Base-by-base conservation (phyloP, 139 green algal species). In the Picochlorum sp. region DNA sequence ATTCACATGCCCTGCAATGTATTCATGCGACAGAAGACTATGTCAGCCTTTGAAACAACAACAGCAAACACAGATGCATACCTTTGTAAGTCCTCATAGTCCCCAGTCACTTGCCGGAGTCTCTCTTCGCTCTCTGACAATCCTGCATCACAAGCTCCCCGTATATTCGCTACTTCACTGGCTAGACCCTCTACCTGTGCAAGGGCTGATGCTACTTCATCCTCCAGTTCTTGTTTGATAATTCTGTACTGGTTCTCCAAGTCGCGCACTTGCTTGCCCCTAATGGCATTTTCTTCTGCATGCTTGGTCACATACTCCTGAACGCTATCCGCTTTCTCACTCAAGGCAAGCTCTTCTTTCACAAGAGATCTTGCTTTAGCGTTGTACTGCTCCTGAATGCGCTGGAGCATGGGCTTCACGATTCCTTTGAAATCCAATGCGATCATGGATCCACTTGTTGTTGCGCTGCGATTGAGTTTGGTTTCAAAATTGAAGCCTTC, bases 401-500 rank as follows among this genome's bases (percentile, higher is more conserved):
- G 73, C 63, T 83, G 71, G 54, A 94, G 64, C 6, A 66, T 81
- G 1, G 82, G 79, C 66, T 80, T 78, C 7, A 94, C 67, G 4
- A 76, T 71, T 45, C 79, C 81, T 81, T 89, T 79, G 21, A 96
- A 69, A 75, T 96, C 88, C 11, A 86, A 66, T 49, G 74, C 79
- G 26, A 90, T 46, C 57, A 95, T 78, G 16, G 87, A 84, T 4
- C 61, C 50, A 11, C 69, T 68, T 3, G 64, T 59, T 15, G 47
- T 28, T 14, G 77, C 82, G 4, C 64, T 58, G 0, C 81, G 58
- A 58, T 90, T 78, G 34, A 96, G 54, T 6, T 47, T 26, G 38
- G 92, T 68, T 65, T 92, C 84, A 69, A 82, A 97, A n/a, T 77
- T 73, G 16, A 85, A 59, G 3, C 89, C 89, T 32, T 73, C 78